phyloP scores from a whole-genome alignment of 2,329 filamentous ascomycete species.

The Fusarium chaquense region DNA sequence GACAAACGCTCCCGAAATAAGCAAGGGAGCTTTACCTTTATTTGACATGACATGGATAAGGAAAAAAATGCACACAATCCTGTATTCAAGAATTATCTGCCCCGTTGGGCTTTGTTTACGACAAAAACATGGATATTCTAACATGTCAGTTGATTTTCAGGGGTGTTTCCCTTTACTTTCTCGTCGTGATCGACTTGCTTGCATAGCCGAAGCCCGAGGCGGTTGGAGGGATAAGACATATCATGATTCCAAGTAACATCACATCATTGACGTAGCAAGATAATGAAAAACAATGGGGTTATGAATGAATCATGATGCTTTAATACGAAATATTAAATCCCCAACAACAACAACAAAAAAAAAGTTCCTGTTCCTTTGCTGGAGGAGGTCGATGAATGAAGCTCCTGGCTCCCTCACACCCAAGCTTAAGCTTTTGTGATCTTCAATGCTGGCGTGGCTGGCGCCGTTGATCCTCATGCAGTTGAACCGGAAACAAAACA shows the following conservation, averaged over 20 bases:
- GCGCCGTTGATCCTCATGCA: slow-evolving; percentile 6
- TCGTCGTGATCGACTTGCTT: slow-evolving; percentile 32
- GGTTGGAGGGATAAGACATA: slow-evolving; percentile 30
- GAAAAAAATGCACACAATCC: background rate
- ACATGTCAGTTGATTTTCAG: slow-evolving; percentile 26
- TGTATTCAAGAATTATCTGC: background rate
- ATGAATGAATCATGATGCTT: slow-evolving; percentile 20
- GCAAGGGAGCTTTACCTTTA: slow-evolving; percentile 25
- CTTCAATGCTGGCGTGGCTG: slow-evolving; percentile 8
- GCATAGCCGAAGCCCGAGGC: slow-evolving; percentile 37
- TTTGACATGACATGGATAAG: slow-evolving; percentile 13
- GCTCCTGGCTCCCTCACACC: background rate
- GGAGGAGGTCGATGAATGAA: background rate
- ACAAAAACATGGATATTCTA: background rate
- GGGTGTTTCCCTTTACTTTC: slow-evolving; percentile 9
- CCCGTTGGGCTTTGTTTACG: too few relatives aligned
- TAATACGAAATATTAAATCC: background rate
- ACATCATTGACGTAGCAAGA: slow-evolving; percentile 25
- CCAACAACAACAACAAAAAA: background rate
- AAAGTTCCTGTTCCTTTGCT: background rate
- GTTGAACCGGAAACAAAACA: slow-evolving; percentile 2
- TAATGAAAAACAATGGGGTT: background rate
- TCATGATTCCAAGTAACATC: slow-evolving; percentile 34
- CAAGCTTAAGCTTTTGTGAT: slow-evolving; percentile 17
- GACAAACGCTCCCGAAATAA: slow-evolving; percentile 38